phyloP scores from a whole-genome alignment of 2,329 filamentous ascomycete genomes.

The Cryphonectria nitschkei region DNA sequence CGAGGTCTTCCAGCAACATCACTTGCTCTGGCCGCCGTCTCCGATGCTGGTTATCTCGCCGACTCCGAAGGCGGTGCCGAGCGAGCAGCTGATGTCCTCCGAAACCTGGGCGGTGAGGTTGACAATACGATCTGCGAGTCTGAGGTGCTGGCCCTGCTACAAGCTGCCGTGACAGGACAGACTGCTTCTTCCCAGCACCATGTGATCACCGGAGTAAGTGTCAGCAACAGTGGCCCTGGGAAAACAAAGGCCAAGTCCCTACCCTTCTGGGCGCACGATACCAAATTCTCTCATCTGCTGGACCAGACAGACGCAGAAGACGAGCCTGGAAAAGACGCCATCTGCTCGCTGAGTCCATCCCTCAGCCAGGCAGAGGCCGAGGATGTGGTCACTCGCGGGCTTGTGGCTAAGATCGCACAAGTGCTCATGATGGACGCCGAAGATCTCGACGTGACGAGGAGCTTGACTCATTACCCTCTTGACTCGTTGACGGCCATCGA shows the following conservation, averaged over 20 bases:
- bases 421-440: constrained; percentile 52
- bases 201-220: constrained; percentile 57
- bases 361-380: constrained; percentile 50
- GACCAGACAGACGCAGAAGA: constrained; percentile 42
- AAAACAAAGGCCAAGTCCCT: constrained; percentile 29
- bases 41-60: constrained; percentile 53
- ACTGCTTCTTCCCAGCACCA: constrained; percentile 49
- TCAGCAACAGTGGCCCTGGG: constrained; percentile 37
- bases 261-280: constrained; percentile 59
- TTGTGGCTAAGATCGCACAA: constrained; percentile 52
- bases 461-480: constrained; percentile 47
- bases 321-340: constrained; percentile 29
- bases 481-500: constrained; percentile 56
- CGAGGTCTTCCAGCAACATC: constrained; percentile 42
- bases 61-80: constrained; percentile 45
- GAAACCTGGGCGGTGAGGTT: constrained; percentile 48
- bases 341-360: constrained; percentile 44
- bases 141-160: constrained; percentile 58
- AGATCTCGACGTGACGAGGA: constrained; percentile 51
- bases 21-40: constrained; percentile 57
- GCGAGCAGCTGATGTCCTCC: constrained; percentile 47
- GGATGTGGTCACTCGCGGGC: constrained; percentile 49
- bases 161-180: constrained; percentile 52
- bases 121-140: constrained; percentile 52
- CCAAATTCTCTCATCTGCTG: constrained; percentile 53